Base-by-base conservation (phyloP, 208 protist species). In the Naegleria fowleri region DNA sequence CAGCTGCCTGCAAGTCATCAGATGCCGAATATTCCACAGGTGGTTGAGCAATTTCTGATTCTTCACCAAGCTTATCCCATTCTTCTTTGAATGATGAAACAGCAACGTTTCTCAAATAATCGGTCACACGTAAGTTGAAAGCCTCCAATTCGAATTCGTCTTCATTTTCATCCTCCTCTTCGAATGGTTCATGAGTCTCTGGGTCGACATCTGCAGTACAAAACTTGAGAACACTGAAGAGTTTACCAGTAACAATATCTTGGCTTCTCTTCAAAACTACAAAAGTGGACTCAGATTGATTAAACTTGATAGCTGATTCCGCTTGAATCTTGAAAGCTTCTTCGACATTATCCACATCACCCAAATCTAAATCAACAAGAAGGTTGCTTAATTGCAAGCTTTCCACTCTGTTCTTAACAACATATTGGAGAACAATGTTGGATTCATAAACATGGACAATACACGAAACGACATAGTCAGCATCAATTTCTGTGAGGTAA, bases 391-490 rank as follows among this genome's bases (percentile, higher is more conserved):
- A 96, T 41, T 94, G 83, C 79, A 97, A 93, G 7, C 94, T 94
- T n/a, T 98, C 95, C 92, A 99, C 96, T 33, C 96, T 99, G 95
- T 99, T 99, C 79, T 94, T 95, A 25, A 98, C 93, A 91, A 92
- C 92, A 94, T 98, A 99, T 94, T 98, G 97, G 83, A 99, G 93
- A 19, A 99, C 95, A 88, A 99, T 89, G 93, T 99, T 95, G 4
- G 89, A 79, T 11, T 93, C 90, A 94, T 97, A 99, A 16, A 96
- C 51, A 92, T 99, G 98, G 94, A 99, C 99, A 91, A 98, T 95
- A 91, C 96, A 98, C n/a, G 94, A 94, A 43, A 99, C 98, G 13
- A 98, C 97, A 94, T 99, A 99, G 94, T 99, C 98, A 85, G 96
- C 97, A 93, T 99, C 98, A 0, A 94, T 67, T 92, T 99, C 98